Percentiles rank a stretch among this genome's conserved stretches.
Evolutionary conservation across 345 rosid species (phyloP).

Genomic region (Excoecaria cochinchinensis): DNA sequence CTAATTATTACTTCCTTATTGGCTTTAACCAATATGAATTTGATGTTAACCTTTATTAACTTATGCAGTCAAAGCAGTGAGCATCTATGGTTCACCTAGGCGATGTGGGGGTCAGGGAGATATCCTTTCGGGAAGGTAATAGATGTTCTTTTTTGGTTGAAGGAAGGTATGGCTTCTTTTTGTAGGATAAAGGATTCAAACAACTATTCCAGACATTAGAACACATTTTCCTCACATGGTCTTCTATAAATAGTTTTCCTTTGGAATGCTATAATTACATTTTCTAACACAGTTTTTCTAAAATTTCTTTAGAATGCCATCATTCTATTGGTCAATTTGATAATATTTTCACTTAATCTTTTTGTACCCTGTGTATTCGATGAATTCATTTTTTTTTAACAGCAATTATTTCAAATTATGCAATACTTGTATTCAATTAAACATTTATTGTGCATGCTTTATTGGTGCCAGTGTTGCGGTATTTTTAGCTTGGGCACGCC

Average conservation of each 20-base stretch:
- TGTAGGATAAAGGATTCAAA: not conserved
- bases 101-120: constrained; percentile 99
- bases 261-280: not conserved
- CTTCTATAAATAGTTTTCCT: not conserved
- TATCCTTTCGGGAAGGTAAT: constrained; percentile 91
- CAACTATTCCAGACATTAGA: not conserved
- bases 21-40: not conserved
- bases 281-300: too few species aligned
- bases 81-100: constrained; percentile 78
- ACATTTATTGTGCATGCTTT: not conserved
- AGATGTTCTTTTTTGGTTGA: not conserved
- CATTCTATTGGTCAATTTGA: too few species aligned
- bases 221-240: not conserved
- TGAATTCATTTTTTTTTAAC: not conserved
- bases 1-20: not conserved
- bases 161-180: too few species aligned
- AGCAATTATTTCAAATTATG: not conserved
- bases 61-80: constrained; percentile 70
- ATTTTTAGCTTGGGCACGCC: constrained; percentile 85
- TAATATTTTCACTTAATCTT: not conserved
- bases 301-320: too few species aligned
- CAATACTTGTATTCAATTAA: not conserved
- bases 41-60: constrained; percentile 14
- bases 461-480: constrained; percentile 64
- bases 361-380: not conserved